These are phyloP conservation scores for Tylopilus felleus DNA, from an alignment of 768 basidiomycete species.

Conservation along the genomic window DNA sequence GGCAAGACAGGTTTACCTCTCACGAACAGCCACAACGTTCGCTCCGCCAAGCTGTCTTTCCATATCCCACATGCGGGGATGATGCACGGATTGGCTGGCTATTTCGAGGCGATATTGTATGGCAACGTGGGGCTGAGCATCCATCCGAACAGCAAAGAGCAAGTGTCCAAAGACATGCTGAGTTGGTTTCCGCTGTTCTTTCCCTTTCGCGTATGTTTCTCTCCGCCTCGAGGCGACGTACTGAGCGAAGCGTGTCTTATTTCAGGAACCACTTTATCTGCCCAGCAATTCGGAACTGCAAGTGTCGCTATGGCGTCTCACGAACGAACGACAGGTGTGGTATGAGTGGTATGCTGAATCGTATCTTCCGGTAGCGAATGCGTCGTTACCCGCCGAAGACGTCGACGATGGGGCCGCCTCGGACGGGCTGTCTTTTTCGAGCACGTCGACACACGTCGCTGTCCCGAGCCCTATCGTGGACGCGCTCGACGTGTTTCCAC, in stretches of 20 bases:
- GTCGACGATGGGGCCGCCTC: constrained; percentile 14
- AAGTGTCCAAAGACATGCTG: constrained; percentile 92
- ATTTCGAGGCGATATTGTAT: constrained; percentile 94
- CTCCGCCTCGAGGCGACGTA: neutral
- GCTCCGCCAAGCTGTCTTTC: constrained; percentile 82
- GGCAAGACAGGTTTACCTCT: constrained; percentile 66
- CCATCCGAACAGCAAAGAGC: constrained; percentile 84
- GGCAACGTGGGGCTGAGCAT: constrained; percentile 89
- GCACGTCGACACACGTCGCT: constrained; percentile 29
- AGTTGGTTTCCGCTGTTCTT: constrained; percentile 99
- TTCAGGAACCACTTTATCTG: constrained; percentile 87
- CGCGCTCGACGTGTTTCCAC: constrained; percentile 46
- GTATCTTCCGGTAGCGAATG: constrained; percentile 64
- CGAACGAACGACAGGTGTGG: constrained; percentile 89
- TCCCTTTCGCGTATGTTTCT: constrained; percentile 71
- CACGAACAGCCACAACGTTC: constrained; percentile 95
- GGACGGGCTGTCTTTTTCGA: constrained; percentile 24
- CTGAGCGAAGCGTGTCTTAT: neutral
- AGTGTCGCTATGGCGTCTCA: constrained; percentile 92
- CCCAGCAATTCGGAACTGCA: constrained; percentile 90
- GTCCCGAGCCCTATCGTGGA: constrained; percentile 72
- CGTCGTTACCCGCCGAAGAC: constrained; percentile 21
- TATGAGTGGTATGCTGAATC: constrained; percentile 99
- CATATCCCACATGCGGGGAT: constrained; percentile 93
- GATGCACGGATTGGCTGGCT: constrained; percentile 92